Conservation (phyloP, 345 rosid genomes). For the Nasturtium officinale region DNA sequence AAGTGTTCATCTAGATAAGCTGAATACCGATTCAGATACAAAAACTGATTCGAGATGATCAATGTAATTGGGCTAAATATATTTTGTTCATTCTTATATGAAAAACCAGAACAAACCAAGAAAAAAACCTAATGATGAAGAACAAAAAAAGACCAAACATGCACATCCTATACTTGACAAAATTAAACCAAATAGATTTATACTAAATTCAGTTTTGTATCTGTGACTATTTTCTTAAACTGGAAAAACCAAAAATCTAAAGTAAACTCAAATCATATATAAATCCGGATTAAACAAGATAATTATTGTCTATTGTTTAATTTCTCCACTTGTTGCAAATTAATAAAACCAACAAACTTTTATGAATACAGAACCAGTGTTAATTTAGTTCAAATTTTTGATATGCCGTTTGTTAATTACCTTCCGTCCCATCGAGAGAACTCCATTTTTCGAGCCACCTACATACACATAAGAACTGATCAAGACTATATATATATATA, state of each 20-base stretch:
- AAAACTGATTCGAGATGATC: background rate
- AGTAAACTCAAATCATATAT: too few species aligned
- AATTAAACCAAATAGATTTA: background rate
- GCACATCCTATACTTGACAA: background rate
- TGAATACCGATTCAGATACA: background rate
- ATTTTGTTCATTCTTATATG: background rate
- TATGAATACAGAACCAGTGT: background rate
- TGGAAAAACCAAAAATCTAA: too few species aligned
- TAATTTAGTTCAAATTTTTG: background rate
- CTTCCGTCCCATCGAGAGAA: constrained; percentile 33
- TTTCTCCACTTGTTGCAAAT: background rate
- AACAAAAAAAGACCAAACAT: background rate
- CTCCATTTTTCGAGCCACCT: constrained; percentile 18
- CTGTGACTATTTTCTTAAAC: background rate
- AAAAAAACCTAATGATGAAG: too few species aligned
- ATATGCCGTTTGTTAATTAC: constrained; percentile 12
- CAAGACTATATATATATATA: too few species aligned
- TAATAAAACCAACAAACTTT: background rate
- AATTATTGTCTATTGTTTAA: background rate
- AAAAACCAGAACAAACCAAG: background rate
- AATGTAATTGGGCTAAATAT: background rate
- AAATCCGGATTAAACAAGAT: background rate
- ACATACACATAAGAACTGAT: background rate
- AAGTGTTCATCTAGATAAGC: background rate
- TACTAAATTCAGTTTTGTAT: too few species aligned